A percentile compares a stretch with the other conserved stretches of the same genome.
phyloP scores from a whole-genome alignment of 106 monocot genomes.

The Triglochin maritima region DNA sequence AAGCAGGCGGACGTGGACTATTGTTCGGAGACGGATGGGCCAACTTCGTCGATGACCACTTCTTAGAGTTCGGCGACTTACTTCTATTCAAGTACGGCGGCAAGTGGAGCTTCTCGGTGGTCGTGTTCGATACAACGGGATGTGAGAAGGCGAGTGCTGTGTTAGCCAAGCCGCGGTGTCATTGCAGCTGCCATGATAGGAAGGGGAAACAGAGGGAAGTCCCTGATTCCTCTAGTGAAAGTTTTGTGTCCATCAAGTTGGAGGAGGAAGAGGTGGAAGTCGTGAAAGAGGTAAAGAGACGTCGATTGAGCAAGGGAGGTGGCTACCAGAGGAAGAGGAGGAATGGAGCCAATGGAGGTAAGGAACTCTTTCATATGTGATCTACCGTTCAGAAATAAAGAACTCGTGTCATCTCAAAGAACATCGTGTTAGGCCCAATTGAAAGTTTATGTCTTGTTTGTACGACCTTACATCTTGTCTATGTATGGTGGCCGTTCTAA shows the following conservation, averaged over 20 bases:
- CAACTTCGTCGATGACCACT: slow-evolving; percentile 39
- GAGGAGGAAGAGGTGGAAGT: too few species aligned
- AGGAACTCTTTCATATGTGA: too few species aligned
- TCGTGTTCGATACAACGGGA: slow-evolving; percentile 31
- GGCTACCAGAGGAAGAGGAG: not conserved
- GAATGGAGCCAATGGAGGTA: too few species aligned
- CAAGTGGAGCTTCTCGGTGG: slow-evolving; percentile 25
- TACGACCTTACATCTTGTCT: too few species aligned
- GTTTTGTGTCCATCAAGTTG: not conserved
- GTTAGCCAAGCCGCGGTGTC: not conserved
- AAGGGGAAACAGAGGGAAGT: too few species aligned
- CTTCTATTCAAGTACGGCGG: slow-evolving; percentile 43
- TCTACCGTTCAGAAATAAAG: too few species aligned
- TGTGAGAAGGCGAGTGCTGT: slow-evolving; percentile 35
- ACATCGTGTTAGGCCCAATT: too few species aligned
- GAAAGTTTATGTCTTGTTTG: too few species aligned
- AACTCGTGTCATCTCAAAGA: too few species aligned
- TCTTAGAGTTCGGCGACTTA: slow-evolving; percentile 32
- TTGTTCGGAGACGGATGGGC: slow-evolving; percentile 42
- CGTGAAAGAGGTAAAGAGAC: too few species aligned
- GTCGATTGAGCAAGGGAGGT: not conserved
- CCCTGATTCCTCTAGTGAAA: not conserved
- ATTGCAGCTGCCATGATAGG: not conserved
- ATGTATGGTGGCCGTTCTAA: too few species aligned
- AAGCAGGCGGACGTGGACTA: slow-evolving; percentile 3